Conservation (phyloP, 2,329 filamentous ascomycete species). For the Ophiostoma novo-ulmi region DNA sequence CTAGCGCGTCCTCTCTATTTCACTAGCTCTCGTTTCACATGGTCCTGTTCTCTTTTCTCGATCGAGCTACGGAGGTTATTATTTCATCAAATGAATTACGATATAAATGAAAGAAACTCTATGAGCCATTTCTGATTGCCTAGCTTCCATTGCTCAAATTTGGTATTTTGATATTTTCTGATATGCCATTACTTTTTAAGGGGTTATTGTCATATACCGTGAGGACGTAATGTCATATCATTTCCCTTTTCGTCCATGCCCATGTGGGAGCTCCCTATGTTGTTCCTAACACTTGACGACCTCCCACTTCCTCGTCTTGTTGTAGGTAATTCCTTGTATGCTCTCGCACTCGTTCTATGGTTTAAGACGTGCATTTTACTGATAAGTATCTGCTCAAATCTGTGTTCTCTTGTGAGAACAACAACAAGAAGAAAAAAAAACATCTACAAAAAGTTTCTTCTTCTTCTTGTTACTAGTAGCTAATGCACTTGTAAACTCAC, state of each 20-base stretch:
- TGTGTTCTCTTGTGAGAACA: no score
- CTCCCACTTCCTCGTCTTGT: neutral
- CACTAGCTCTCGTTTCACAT: neutral
- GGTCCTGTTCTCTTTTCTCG: neutral
- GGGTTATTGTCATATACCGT: no score
- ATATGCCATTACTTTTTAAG: no score
- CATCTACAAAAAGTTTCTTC: no score
- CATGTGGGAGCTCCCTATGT: neutral
- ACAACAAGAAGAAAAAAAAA: no score
- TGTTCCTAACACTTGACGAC: neutral
- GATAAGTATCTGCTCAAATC: no score
- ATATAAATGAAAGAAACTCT: neutral
- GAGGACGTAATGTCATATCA: neutral
- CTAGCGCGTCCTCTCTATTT: neutral
- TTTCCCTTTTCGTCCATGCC: neutral
- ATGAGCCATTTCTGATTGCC: neutral
- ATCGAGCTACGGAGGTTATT: neutral
- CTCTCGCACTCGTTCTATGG: no score
- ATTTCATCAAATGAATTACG: neutral
- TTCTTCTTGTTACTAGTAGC: no score
- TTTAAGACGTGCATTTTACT: no score
- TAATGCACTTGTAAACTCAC: no score
- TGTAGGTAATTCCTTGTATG: neutral
- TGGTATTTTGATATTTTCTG: no score
- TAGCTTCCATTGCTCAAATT: no score